Evolutionary conservation across 1,139 yeast genomes (phyloP).

Genomic region (Taphrina wiesneri): DNA sequence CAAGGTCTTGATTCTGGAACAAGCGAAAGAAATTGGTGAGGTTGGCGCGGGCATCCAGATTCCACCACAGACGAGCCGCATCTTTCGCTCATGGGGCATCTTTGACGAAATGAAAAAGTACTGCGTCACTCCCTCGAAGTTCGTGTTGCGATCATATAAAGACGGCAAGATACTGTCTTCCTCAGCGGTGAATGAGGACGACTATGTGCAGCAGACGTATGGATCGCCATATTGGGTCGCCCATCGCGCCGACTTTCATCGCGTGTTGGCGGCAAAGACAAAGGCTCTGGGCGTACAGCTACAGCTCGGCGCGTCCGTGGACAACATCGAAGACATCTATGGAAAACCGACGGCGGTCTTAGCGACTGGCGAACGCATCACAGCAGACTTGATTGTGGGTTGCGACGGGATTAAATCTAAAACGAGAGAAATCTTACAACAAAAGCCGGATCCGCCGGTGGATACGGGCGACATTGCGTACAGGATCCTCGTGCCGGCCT

Average conservation of each 20-base stretch:
- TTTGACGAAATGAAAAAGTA: slow-evolving; percentile 41
- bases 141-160: slow-evolving; percentile 43
- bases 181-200: slow-evolving; percentile 34
- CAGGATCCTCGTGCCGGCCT: slow-evolving; percentile 43
- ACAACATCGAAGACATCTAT: slow-evolving; percentile 40
- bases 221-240: slow-evolving; percentile 44
- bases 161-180: slow-evolving; percentile 42
- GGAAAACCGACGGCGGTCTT: not conserved
- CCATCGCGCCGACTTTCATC: slow-evolving; percentile 35
- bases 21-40: slow-evolving; percentile 48
- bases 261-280: slow-evolving; percentile 40
- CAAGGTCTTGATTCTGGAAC: slow-evolving; percentile 47
- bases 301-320: slow-evolving; percentile 45
- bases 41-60: slow-evolving; percentile 50
- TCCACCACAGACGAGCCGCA: slow-evolving; percentile 46
- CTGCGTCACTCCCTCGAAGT: slow-evolving; percentile 43
- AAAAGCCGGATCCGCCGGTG: slow-evolving; percentile 41
- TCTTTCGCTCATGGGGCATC: slow-evolving; percentile 45
- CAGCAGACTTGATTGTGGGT: slow-evolving; percentile 48
- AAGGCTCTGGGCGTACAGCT: slow-evolving; percentile 40
- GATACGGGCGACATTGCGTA: slow-evolving; percentile 46
- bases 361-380: not conserved
- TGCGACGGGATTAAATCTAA: slow-evolving; percentile 49
- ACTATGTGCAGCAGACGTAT: slow-evolving; percentile 42
- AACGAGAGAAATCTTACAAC: slow-evolving; percentile 39